A percentile compares a stretch with the other conserved stretches of the same genome.
Conservation (phyloP, 2,329 filamentous ascomycete species). For the Trichoderma semiorbis region DNA sequence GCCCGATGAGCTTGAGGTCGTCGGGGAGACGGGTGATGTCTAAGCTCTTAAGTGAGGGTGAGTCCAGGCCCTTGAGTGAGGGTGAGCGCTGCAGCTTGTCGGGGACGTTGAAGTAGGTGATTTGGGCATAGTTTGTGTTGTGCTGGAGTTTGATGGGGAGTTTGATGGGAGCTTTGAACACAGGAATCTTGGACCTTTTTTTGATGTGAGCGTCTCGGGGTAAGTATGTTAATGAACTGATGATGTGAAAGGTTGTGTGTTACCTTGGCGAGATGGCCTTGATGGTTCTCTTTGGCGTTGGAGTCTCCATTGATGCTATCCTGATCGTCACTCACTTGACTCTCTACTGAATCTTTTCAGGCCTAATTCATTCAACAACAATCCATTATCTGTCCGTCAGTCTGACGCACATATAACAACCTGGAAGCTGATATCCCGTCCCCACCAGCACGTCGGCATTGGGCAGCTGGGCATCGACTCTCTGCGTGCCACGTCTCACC, state of each 20-base stretch:
- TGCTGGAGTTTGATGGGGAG: neutral
- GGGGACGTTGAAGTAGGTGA: slow-evolving; percentile 18
- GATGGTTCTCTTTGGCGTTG: neutral
- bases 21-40: slow-evolving; percentile 9
- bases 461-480: slow-evolving; percentile 17
- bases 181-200: neutral
- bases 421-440: neutral
- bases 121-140: neutral
- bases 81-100: slow-evolving; percentile 3
- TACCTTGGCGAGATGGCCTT: slow-evolving; percentile 8
- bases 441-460: slow-evolving; percentile 6
- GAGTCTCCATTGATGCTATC: slow-evolving; percentile 4
- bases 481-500: slow-evolving; percentile 8
- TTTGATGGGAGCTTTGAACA: neutral
- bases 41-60: neutral
- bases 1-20: slow-evolving; percentile 14
- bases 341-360: neutral
- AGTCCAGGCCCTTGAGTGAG: neutral
- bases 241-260: neutral
- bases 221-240: neutral
- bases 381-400: neutral
- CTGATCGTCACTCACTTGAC: neutral
- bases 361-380: neutral
- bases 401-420: neutral
- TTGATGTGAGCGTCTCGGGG: neutral